phyloP scores from a whole-genome alignment of 305 asterid genomes.

The Fraxinus nigra region DNA sequence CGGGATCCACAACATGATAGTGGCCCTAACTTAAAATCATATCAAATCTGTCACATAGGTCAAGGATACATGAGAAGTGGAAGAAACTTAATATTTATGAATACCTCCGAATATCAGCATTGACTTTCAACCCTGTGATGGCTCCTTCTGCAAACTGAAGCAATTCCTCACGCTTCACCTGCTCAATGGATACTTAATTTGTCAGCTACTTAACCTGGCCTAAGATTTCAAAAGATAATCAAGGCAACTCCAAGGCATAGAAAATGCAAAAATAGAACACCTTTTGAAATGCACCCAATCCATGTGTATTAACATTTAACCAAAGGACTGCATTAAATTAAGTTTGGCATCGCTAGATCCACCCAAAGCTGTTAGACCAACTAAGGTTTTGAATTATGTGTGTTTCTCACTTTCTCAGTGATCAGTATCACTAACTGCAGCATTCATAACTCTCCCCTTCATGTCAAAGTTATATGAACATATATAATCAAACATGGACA shows the following conservation, averaged over 20 bases:
- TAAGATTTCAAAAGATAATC: constrained; percentile 13
- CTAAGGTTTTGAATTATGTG: not conserved
- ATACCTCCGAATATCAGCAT: constrained; percentile 82
- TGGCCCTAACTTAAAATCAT: constrained; percentile 7
- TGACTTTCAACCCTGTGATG: constrained; percentile 87
- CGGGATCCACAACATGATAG: not conserved
- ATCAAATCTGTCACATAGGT: constrained; percentile 2
- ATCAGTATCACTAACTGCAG: not conserved
- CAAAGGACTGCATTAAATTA: not conserved
- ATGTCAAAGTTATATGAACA: not conserved
- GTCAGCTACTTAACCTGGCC: constrained; percentile 27
- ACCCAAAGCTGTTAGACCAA: not conserved
- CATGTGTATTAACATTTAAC: not conserved
- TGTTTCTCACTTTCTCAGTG: not conserved
- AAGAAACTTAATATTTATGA: constrained; percentile 20
- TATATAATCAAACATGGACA: not conserved
- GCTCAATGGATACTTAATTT: constrained; percentile 23
- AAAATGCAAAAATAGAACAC: not conserved
- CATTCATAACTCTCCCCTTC: not conserved
- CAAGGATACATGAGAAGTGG: constrained; percentile 9
- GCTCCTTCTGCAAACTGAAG: constrained; percentile 98
- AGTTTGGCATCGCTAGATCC: not conserved
- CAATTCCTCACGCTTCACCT: constrained; percentile 96
- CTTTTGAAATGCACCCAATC: not conserved
- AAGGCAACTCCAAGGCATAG: constrained; percentile 14